phyloP scores from a whole-genome alignment of 2,329 filamentous ascomycete species.

The Colletotrichum incanum region DNA sequence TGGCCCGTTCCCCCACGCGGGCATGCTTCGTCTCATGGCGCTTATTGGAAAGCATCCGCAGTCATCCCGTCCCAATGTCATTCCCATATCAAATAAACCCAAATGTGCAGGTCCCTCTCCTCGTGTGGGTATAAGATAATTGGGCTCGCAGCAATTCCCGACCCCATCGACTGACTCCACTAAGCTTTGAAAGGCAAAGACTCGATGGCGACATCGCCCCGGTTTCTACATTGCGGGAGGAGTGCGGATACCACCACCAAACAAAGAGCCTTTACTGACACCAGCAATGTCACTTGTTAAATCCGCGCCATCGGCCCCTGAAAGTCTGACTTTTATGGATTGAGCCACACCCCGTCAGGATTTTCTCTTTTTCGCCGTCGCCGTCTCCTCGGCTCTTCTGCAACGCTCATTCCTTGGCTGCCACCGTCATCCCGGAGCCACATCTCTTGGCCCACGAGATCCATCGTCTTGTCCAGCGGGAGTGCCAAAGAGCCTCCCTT shows the following conservation, averaged over 20 bases:
- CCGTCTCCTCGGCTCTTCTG: constrained; percentile 38
- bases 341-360: constrained; percentile 29
- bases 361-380: constrained; percentile 27
- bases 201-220: constrained; percentile 50
- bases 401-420: constrained; percentile 35
- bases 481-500: constrained; percentile 39
- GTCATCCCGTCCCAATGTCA: constrained; percentile 8
- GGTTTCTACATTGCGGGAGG: constrained; percentile 41
- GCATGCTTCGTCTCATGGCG: constrained; percentile 17
- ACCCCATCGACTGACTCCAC: constrained; percentile 33
- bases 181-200: constrained; percentile 44
- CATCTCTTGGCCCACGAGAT: constrained; percentile 43
- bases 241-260: constrained; percentile 34
- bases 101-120: constrained; percentile 6
- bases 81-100: constrained; percentile 25
- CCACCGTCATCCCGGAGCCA: constrained; percentile 40
- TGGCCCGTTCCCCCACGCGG: constrained; percentile 21
- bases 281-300: constrained; percentile 19
- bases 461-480: constrained; percentile 38
- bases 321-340: constrained; percentile 7
- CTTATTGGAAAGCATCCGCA: constrained; percentile 16
- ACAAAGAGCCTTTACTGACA: constrained; percentile 28
- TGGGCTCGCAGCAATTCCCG: constrained; percentile 30
- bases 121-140: constrained; percentile 33
- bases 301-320: constrained; percentile 21